These are phyloP conservation scores for Rubia yunnanensis DNA, from an alignment of 257 asterid species.

Conservation along the genomic window DNA sequence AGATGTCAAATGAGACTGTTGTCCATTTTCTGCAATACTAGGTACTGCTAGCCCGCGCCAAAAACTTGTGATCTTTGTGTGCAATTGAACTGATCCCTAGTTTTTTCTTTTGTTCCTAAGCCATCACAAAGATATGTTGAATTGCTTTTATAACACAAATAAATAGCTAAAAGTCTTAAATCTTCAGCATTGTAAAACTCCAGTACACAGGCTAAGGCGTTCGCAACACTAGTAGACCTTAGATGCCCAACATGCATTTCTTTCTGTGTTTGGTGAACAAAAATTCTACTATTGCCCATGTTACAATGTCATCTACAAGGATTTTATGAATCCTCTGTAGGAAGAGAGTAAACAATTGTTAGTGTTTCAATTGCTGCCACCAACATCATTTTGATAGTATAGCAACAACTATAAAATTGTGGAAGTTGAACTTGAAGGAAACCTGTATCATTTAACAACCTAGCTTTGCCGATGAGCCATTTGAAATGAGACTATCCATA, in stretches of 20 bases:
- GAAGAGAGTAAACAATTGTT: neutral
- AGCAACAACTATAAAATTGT: conserved; percentile 4
- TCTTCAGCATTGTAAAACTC: conserved; percentile 85
- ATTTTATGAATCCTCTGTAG: conserved; percentile 75
- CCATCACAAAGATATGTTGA: no score
- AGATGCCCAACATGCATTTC: conserved; percentile 99
- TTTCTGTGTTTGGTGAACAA: conserved; percentile 93
- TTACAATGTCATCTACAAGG: conserved; percentile 68
- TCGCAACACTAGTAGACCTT: conserved; percentile 88
- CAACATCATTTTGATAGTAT: neutral
- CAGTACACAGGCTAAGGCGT: conserved; percentile 84
- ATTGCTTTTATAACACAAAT: no score
- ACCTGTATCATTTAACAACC: no score
- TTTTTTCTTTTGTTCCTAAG: no score
- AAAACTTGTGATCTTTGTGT: no score
- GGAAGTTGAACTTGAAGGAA: neutral
- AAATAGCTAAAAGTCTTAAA: no score
- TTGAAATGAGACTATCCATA: no score
- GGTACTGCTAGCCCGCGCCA: no score
- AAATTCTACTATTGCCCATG: conserved; percentile 90
- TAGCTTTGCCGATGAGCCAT: no score
- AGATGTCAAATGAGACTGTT: no score
- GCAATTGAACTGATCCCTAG: no score
- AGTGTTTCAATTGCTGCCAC: neutral
- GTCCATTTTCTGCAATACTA: no score